Evolutionary conservation across 2,329 filamentous ascomycete genomes (phyloP), one percentile per base, ranked within the genome.

Genomic region (Tolypocladium ophioglossoides): DNA sequence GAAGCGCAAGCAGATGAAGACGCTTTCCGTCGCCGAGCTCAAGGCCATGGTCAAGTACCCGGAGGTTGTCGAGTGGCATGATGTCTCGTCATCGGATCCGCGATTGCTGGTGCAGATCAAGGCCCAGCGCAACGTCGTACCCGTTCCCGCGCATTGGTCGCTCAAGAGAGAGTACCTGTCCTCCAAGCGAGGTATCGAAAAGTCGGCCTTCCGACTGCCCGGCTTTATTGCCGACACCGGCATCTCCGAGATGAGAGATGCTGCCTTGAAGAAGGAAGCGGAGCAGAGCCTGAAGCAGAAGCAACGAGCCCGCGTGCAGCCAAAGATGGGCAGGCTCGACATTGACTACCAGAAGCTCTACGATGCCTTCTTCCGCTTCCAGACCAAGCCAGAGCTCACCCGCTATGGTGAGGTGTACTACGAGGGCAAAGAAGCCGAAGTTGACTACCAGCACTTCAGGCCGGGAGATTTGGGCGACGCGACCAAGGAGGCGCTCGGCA

Each of bases 351-450:
- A 96, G 67, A 96, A 94, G 70, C 83, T 97, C 53, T 97, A 97
- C 73, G 94, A 97, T 68, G 94, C 94, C 4, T 99, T 99, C 76
- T 99, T 99, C 77, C 84, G 91, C 56, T 95, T 96, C 68, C 94
- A 99, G 73, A 95, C 90, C 41, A 99, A 99, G 72, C 94, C 94
- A 0, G 85, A 91, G 62, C 75, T 99, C 58, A 97, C 94, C 35
- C 83, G 91, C 46, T 99, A 96, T 63, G 94, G 94, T 41, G 94
- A 99, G 70, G 91, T 99, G n/a, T 99, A 99, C 71, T 97, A 97
- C 69, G 94, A 99, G 72, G 94, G 94, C 67, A 99, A 99, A 70
- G 94, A 99, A 68, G 94, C 89, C 66, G 94, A 99, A 72, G 96
- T 94, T 1, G 95, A 97, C 68, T 80, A 95, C 59, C 86, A 89